Evolutionary conservation across 106 monocot genomes (phyloP), one percentile per base, ranked within the genome.

Genomic region (Allium fistulosum): DNA sequence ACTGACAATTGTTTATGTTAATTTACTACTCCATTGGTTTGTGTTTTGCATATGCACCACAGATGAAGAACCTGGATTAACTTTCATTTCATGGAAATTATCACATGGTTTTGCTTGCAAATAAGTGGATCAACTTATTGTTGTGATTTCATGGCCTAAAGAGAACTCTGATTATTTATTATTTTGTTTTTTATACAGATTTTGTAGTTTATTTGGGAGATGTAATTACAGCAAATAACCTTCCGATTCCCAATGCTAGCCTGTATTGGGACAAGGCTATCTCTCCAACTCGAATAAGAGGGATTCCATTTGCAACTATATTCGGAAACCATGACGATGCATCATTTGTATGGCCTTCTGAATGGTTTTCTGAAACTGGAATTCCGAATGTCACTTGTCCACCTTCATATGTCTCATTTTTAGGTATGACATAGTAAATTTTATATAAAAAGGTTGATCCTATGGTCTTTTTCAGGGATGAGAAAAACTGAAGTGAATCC

Each of bases 281-380:
- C 71, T 85, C 90, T 69, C 83, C 82, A 6, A 80, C 94, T 18
- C 80, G 90, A 78, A 73, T 28, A 27, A 90, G 87, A 76, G 90
- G 85, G 60, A 81, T 94, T 9, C 83, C 90, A 51, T 94, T 82
- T 82, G 84, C 90, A 57, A 76, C 82, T 8, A 67, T 91, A 65
- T 94, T 94, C 78, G 94, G 87, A 9, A 94, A 94, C 80, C 94
- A 94, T 58, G 94, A 94, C 57, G 94, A 94, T 59, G 81, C 79
- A 28, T 56, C 70, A 61, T 94, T 94, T 72, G 85, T 83, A 67
- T 94, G 94, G 94, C 94, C 94, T 49, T 71, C 78, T 17, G 85
- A 91, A n/a, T 94, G 94, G 94, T 94, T 94, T 78, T 95, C 94
- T 57, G 10, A 74, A 7, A 46, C 74, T 67, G 88, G 87, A 60